Percentiles rank a stretch among this genome's conserved stretches.
Conservation (phyloP, 441 rosid species). For the Jatropha multifida region DNA sequence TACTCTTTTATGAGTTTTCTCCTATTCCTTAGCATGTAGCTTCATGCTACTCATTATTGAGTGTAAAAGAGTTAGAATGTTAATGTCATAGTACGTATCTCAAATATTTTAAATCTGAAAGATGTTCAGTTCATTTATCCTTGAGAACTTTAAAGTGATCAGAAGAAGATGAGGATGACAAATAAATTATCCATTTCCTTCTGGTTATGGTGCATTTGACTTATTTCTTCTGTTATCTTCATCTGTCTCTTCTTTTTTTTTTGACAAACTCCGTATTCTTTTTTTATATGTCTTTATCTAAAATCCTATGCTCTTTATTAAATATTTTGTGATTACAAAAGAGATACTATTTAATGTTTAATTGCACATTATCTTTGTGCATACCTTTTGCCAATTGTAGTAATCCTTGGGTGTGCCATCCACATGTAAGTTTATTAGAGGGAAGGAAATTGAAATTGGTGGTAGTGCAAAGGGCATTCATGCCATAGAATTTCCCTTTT, state of each 20-base stretch:
- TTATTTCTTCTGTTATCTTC: background rate
- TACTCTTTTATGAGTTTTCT: background rate
- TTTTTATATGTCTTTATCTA: too few relatives aligned
- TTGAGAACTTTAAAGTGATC: background rate
- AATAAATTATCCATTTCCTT: conserved; percentile 1
- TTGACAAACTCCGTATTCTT: background rate
- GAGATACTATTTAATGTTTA: background rate
- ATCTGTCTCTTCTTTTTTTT: background rate
- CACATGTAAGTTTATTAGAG: conserved; percentile 16
- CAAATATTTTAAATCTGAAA: background rate
- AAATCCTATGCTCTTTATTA: background rate
- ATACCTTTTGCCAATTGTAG: background rate
- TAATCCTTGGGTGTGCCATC: background rate
- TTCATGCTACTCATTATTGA: conserved; percentile 3
- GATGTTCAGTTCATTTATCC: background rate
- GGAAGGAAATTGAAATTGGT: conserved; percentile 9
- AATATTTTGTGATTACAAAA: background rate
- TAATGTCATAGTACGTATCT: background rate
- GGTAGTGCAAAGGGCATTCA: conserved; percentile 16
- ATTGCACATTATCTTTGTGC: background rate
- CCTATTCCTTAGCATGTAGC: background rate
- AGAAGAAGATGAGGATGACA: background rate
- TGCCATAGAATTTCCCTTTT: conserved; percentile 15
- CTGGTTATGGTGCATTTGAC: background rate
- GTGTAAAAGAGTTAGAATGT: background rate